A percentile compares a stretch with the other conserved stretches of the same genome.
phyloP scores from a whole-genome alignment of 768 basidiomycete genomes.

The Fistulinella prunicolor region DNA sequence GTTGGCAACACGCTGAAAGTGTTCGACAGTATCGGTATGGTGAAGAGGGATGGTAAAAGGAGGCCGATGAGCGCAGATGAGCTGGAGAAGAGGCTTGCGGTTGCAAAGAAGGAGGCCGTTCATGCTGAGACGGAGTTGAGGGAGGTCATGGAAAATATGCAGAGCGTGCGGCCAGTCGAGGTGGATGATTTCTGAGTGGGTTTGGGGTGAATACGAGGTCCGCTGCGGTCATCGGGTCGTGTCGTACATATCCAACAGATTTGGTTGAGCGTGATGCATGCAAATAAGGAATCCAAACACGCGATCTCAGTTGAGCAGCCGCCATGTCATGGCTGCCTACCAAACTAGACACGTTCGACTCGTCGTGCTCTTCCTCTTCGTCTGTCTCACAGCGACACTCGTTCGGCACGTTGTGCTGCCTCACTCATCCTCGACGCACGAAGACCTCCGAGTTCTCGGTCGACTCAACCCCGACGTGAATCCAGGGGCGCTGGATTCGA shows the following conservation, averaged over 20 bases:
- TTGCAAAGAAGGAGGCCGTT: conserved; percentile 67
- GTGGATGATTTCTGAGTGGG: conserved; percentile 31
- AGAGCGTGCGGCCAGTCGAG: conserved; percentile 49
- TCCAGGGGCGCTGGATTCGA: too few species aligned
- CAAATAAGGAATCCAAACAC: too few species aligned
- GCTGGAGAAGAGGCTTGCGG: conserved; percentile 67
- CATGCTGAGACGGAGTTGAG: conserved; percentile 73
- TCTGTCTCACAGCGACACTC: conserved; percentile 23
- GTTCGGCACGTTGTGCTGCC: conserved; percentile 11
- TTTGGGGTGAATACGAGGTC: too few species aligned
- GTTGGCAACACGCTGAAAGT: conserved; percentile 61
- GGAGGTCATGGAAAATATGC: conserved; percentile 71
- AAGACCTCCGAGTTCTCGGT: too few species aligned
- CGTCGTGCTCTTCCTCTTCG: conserved; percentile 19
- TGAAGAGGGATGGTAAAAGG: conserved; percentile 41
- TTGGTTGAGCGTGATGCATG: too few species aligned
- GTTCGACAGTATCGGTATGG: conserved; percentile 64
- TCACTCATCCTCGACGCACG: too few species aligned
- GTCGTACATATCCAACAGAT: too few species aligned
- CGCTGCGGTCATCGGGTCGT: too few species aligned
- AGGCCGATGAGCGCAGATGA: conserved; percentile 65
- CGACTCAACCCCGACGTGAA: too few species aligned
- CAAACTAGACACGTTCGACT: conserved; percentile 16
- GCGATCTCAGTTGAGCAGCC: too few species aligned
- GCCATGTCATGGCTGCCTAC: conserved; percentile 23